Conservation (phyloP, 2,329 filamentous ascomycete genomes). For the Hysterium pulicare region DNA sequence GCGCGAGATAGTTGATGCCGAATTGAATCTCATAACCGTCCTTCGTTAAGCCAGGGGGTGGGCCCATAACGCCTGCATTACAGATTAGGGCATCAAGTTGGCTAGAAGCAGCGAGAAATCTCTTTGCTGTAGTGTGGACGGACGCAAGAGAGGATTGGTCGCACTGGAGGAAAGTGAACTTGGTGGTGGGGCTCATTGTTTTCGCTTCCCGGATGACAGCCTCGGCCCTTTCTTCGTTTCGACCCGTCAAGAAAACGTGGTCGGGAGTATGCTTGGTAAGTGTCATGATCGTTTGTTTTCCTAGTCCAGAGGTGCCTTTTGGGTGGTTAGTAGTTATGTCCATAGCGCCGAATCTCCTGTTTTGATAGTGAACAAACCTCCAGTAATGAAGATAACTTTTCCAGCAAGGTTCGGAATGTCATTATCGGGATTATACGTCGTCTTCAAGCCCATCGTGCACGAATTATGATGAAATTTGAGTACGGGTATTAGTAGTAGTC, state of each 20-base stretch:
- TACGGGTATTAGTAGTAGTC: no score
- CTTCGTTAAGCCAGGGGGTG: constrained; percentile 21
- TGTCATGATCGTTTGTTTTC: background rate
- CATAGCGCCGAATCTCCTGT: background rate
- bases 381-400: constrained; percentile 2
- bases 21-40: constrained; percentile 44
- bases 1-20: constrained; percentile 43
- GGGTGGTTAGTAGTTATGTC: background rate
- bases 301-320: background rate
- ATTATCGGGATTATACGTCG: background rate
- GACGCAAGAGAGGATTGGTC: background rate
- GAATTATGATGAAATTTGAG: no score
- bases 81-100: constrained; percentile 37
- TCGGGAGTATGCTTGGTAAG: background rate
- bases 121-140: no score
- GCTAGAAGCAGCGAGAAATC: background rate
- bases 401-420: constrained; percentile 1
- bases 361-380: background rate
- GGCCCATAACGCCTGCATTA: constrained; percentile 35
- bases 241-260: background rate
- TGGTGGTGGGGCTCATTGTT: background rate
- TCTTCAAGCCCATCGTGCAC: no score
- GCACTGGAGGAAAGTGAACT: background rate
- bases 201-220: background rate
- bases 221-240: background rate